Conservation (phyloP, 352 stramenopile genomes). For the Thalassiosira mediterranea region DNA sequence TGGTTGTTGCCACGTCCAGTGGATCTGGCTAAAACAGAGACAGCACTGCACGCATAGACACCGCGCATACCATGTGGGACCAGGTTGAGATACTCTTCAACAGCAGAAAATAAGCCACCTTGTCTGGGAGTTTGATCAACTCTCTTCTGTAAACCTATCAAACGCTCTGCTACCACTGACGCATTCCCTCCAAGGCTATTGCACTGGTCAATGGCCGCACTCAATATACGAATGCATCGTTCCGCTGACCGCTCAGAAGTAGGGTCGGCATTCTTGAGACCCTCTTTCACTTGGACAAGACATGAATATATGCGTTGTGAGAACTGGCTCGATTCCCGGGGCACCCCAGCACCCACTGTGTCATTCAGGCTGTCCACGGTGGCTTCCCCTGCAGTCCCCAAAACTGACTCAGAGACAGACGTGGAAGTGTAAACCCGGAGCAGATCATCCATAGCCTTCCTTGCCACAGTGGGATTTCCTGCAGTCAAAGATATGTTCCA, state of each 20-base stretch:
- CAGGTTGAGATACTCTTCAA: slow-evolving; percentile 51
- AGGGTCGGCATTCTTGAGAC: slow-evolving; percentile 50
- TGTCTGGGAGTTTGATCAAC: no score
- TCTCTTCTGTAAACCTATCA: slow-evolving; percentile 15
- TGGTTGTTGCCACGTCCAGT: slow-evolving; percentile 12
- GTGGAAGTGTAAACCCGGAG: slow-evolving; percentile 67
- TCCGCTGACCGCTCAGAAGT: slow-evolving; percentile 68
- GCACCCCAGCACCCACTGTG: slow-evolving; percentile 2
- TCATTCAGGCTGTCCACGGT: not conserved
- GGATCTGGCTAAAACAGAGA: slow-evolving; percentile 60
- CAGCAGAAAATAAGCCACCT: no score
- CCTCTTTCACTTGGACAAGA: slow-evolving; percentile 68
- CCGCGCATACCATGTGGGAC: slow-evolving; percentile 80
- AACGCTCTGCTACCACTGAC: slow-evolving; percentile 31
- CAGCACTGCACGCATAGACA: slow-evolving; percentile 62
- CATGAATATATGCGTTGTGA: slow-evolving; percentile 77
- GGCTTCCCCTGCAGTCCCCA: not conserved
- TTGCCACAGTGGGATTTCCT: slow-evolving; percentile 72
- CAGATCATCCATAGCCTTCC: slow-evolving; percentile 79
- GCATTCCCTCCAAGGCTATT: slow-evolving; percentile 49
- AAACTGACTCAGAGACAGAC: not conserved
- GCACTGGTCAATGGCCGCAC: slow-evolving; percentile 70
- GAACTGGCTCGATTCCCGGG: slow-evolving; percentile 46
- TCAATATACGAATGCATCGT: slow-evolving; percentile 81
- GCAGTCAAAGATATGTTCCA: slow-evolving; percentile 81